phyloP scores from a whole-genome alignment of 441 rosid genomes.

The Aleurites moluccanus region DNA sequence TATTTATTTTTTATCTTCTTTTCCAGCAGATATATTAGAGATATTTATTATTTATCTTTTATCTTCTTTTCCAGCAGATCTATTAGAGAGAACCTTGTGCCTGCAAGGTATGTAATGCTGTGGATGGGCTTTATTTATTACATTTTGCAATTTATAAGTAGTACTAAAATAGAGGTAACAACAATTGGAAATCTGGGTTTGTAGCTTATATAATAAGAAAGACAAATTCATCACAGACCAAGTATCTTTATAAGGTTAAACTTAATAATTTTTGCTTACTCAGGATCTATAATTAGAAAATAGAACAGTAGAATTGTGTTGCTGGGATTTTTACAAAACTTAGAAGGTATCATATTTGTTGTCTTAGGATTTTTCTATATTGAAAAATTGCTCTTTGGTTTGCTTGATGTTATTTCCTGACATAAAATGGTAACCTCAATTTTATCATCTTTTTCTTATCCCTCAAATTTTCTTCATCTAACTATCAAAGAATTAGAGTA shows the following conservation, averaged over 20 bases:
- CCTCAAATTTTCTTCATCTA: background rate
- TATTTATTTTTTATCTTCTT: conserved; percentile 15
- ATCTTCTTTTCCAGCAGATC: conserved; percentile 25
- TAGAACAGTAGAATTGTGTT: background rate
- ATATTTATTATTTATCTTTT: conserved; percentile 9
- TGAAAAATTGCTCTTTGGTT: background rate
- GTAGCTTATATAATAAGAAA: background rate
- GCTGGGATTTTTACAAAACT: background rate
- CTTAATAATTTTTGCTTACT: background rate
- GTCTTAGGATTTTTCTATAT: background rate
- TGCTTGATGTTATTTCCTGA: background rate
- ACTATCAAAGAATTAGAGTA: background rate
- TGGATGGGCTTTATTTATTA: background rate
- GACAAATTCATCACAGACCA: background rate
- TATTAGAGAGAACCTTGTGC: conserved; percentile 26
- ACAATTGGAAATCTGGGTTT: background rate
- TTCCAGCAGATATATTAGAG: conserved; percentile 26
- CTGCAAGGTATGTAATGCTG: conserved; percentile 32
- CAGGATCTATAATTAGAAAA: background rate
- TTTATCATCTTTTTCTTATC: background rate
- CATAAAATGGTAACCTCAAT: background rate
- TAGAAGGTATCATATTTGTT: background rate
- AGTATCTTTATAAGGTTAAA: background rate
- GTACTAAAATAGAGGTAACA: background rate
- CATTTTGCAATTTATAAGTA: background rate